Evolutionary conservation across 257 asterid species (phyloP), one percentile per base, ranked within the genome.

Genomic region (Catharanthus roseus): DNA sequence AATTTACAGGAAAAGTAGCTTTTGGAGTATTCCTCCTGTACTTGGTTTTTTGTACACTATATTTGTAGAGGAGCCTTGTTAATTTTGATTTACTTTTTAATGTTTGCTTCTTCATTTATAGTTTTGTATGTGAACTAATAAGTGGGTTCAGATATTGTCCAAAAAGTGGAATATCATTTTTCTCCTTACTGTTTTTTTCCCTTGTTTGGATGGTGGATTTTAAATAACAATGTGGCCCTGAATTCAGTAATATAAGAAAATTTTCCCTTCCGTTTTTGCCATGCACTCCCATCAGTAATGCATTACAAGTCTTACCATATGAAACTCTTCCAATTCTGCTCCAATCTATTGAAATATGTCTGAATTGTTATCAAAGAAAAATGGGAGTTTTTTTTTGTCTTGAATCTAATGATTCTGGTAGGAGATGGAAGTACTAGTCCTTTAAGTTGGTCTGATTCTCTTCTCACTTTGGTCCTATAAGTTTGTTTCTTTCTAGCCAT

Each of bases 1-100:
- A 50, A 71, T 56, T 47, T 70, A 73, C 74, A 68, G 56, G 73
- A 74, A 69, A 65, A 76, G 50, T 68, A 78, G 85, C 67, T 67
- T 74, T 79, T 71, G 73, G 85, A 68, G 72, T 16, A 55, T 26
- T 39, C 68, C 85, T 75, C 85, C 78, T 49, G 66, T 69, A 74
- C 64, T 45, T 83, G 75, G 84, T 80, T 85, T n/a, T 78, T 77
- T 78, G 92, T 81, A 85, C 81, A 80, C 92, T 86, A 74, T 86
- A 74, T 77, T 57, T 75, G 78, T 78, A 78, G 88, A 77, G 77
- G 65, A 68, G 75, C 80, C 67, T 65, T 70, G 69, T 67, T 72
- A 70, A 79, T 78, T 75, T 77, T 75, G 45, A 73, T 63, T 72
- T n/a, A 23, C 9, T 8, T 42, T n/a, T 69, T 56, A 72, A 65